phyloP scores from a whole-genome alignment of 2,329 filamentous ascomycete species.

The Botrytis pseudocinerea region DNA sequence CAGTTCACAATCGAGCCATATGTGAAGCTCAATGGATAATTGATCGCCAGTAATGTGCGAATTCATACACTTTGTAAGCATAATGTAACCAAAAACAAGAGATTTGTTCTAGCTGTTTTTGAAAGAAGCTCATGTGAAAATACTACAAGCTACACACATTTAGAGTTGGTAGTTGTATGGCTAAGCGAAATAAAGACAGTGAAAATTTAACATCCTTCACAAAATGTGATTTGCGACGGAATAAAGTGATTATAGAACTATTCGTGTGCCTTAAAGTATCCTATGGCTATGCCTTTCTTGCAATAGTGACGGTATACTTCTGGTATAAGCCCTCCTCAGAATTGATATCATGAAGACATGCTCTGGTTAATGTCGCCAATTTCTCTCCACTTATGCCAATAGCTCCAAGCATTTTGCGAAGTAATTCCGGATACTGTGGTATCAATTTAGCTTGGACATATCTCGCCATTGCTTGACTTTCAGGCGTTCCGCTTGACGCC shows the following conservation, averaged over 20 bases:
- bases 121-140: background rate
- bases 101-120: background rate
- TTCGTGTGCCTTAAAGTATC: background rate
- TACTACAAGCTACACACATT: background rate
- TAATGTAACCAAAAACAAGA: background rate
- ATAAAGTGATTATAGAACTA: background rate
- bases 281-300: constrained; percentile 4
- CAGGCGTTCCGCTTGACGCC: constrained; percentile 10
- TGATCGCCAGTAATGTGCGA: background rate
- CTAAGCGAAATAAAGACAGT: background rate
- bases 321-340: constrained; percentile 20
- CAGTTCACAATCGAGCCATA: background rate
- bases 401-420: constrained; percentile 16
- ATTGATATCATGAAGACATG: constrained; percentile 17
- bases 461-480: constrained; percentile 19
- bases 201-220: background rate
- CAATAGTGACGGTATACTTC: constrained; percentile 22
- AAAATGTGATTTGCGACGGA: background rate
- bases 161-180: background rate
- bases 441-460: constrained; percentile 22
- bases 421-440: constrained; percentile 17
- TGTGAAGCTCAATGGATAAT: background rate
- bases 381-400: constrained; percentile 1
- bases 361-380: constrained; percentile 14
- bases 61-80: background rate